These are phyloP conservation scores for Cardamine occulta DNA, from an alignment of 345 rosid species.

Conservation along the genomic window DNA sequence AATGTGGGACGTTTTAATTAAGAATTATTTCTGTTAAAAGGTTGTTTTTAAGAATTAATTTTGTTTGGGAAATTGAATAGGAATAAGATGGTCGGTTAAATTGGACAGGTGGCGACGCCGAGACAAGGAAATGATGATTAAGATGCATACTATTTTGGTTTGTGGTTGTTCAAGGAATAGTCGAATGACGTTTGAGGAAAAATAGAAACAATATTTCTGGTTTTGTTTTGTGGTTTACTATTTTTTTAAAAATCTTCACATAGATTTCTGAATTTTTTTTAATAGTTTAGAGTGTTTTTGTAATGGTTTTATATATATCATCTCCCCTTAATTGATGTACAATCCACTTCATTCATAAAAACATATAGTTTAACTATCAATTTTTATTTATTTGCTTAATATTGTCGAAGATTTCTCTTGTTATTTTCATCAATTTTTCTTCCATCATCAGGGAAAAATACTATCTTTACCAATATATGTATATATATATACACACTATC, in stretches of 20 bases:
- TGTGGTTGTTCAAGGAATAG: neutral
- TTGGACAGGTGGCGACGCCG: slow-evolving; percentile 29
- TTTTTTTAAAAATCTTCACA: neutral
- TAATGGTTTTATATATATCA: neutral
- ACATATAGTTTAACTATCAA: neutral
- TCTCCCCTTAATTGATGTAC: slow-evolving; percentile 12
- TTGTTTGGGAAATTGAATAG: slow-evolving; percentile 8
- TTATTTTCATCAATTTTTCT: neutral
- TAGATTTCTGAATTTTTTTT: no score
- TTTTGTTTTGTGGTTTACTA: no score
- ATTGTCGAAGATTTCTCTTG: neutral
- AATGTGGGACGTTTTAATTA: neutral
- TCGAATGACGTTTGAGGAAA: neutral
- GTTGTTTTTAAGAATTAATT: neutral
- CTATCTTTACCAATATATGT: neutral
- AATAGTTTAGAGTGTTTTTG: neutral
- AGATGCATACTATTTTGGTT: neutral
- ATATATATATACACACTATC: no score
- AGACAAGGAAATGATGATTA: neutral
- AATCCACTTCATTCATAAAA: slow-evolving; percentile 1
- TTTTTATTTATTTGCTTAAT: neutral
- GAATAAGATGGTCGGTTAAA: neutral
- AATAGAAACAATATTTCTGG: neutral
- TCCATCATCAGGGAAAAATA: neutral
- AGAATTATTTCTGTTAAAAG: neutral